These are phyloP conservation scores for Ophiostoma sp. DNA, from an alignment of 2,329 filamentous ascomycete species.

Conservation along the genomic window DNA sequence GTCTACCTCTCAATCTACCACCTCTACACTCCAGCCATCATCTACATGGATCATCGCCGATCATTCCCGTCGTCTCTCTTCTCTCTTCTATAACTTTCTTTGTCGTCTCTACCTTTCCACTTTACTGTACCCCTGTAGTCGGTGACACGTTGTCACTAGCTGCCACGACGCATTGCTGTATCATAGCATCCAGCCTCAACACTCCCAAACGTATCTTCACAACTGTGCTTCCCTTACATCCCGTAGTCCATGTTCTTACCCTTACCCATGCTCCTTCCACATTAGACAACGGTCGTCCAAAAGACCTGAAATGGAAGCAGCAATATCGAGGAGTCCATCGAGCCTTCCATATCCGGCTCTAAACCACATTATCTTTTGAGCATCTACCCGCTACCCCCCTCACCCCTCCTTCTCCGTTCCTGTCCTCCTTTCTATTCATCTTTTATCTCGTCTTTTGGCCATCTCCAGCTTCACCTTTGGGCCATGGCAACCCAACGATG, in stretches of 20 bases:
- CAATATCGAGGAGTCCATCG: background rate
- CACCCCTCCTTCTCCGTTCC: background rate
- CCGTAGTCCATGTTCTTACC: no score
- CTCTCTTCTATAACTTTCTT: no score
- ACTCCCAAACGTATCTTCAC: background rate
- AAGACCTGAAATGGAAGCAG: background rate
- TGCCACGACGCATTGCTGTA: background rate
- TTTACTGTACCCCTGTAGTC: no score
- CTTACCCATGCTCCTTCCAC: background rate
- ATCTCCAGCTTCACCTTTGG: background rate
- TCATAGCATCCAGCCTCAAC: background rate
- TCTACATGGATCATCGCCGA: background rate
- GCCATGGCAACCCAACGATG: background rate
- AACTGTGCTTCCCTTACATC: no score
- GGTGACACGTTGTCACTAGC: background rate
- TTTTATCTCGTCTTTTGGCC: background rate
- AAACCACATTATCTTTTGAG: no score
- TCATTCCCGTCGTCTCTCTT: background rate
- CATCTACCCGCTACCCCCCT: background rate
- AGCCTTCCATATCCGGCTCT: background rate
- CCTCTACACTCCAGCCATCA: background rate
- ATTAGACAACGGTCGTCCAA: background rate
- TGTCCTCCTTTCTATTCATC: background rate
- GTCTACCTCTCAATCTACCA: background rate
- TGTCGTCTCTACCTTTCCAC: background rate